Evolutionary conservation across 768 basidiomycete species (phyloP).

Genomic region (Boletus rufocinnamomeus): DNA sequence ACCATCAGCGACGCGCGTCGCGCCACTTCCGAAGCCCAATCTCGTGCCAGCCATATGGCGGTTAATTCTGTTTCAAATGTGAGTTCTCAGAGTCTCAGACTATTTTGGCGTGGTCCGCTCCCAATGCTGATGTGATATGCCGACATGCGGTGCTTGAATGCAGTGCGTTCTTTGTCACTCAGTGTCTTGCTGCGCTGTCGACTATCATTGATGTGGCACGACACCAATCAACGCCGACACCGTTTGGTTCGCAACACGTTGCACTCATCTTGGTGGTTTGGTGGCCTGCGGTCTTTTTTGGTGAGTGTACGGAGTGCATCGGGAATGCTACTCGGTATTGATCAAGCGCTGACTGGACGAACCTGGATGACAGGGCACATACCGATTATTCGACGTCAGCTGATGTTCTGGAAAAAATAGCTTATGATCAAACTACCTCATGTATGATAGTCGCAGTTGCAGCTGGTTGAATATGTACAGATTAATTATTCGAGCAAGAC

Average conservation of each 20-base stretch:
- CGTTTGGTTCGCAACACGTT: conserved; percentile 68
- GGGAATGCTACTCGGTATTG: not conserved
- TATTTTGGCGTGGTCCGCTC: not conserved
- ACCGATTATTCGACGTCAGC: conserved; percentile 40
- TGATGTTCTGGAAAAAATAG: conserved; percentile 38
- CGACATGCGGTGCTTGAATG: not conserved
- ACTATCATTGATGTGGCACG: conserved; percentile 52
- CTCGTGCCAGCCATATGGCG: conserved; percentile 50
- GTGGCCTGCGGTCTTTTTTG: conserved; percentile 59
- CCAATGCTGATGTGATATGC: conserved; percentile 2
- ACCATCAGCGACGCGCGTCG: conserved; percentile 4
- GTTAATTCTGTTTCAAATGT: conserved; percentile 60
- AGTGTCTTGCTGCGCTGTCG: conserved; percentile 51
- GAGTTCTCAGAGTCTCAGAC: not conserved
- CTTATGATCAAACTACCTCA: not conserved
- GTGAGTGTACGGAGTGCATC: conserved; percentile 32
- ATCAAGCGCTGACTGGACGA: not conserved
- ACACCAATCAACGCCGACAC: conserved; percentile 41
- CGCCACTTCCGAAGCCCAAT: conserved; percentile 11
- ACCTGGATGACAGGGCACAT: conserved; percentile 35
- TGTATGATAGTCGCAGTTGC: not conserved
- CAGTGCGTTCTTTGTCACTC: conserved; percentile 47
- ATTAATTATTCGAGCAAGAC: not conserved
- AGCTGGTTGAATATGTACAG: not conserved
- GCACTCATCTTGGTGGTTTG: conserved; percentile 59